Evolutionary conservation across 805 yeast species (phyloP).

Genomic region (Zygosaccharomyces rouxii): DNA sequence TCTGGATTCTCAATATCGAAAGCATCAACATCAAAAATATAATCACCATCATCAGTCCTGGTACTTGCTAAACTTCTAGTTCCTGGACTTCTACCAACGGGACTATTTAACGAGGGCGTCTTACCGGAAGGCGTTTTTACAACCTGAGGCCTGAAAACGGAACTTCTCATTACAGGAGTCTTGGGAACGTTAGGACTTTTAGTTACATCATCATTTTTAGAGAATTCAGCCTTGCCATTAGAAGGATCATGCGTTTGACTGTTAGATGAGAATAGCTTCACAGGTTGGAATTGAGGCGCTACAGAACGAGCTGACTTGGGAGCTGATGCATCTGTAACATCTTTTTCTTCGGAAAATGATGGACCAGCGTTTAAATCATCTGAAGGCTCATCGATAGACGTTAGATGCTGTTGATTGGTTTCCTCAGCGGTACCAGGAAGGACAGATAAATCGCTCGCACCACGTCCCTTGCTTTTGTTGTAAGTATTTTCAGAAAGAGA

Average conservation of each 20-base stretch:
- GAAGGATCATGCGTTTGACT: background rate
- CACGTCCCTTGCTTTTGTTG: background rate
- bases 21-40: conserved; percentile 61
- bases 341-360: conserved; percentile 1
- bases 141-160: background rate
- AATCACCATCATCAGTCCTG: conserved; percentile 13
- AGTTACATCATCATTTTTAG: background rate
- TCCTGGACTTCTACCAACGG: background rate
- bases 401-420: background rate
- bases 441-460: background rate
- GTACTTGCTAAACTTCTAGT: background rate
- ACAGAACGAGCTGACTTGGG: conserved; percentile 5
- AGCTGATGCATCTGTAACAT: conserved; percentile 7
- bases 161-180: background rate
- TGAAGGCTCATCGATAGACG: background rate
- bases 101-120: background rate
- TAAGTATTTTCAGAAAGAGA: background rate
- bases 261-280: background rate
- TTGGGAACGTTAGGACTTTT: background rate
- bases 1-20: conserved; percentile 86
- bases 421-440: background rate
- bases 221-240: background rate
- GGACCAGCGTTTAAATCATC: conserved; percentile 5
- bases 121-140: background rate
- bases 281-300: background rate